Evolutionary conservation across 2,329 filamentous ascomycete species (phyloP).

Genomic region (Elsinoe ampelina): DNA sequence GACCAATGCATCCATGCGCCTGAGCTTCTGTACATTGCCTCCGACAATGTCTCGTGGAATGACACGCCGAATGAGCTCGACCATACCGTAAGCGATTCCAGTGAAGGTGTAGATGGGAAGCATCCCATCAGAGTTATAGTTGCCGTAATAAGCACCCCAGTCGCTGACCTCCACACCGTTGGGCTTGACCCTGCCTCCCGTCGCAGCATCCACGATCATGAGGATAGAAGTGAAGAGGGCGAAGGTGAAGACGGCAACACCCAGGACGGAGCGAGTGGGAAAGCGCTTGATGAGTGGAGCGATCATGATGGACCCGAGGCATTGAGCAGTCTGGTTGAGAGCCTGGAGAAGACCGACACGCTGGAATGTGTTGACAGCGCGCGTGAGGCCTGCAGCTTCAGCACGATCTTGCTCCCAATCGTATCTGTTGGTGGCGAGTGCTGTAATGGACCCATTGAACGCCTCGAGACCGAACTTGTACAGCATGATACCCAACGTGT

Average conservation of each 20-base stretch:
- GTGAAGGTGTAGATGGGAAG: slow-evolving; percentile 40
- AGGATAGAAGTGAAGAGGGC: slow-evolving; percentile 40
- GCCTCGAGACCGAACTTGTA: slow-evolving; percentile 46
- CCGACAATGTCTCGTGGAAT: slow-evolving; percentile 45
- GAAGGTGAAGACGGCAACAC: slow-evolving; percentile 37
- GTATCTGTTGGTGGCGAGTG: slow-evolving; percentile 42
- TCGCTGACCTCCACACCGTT: slow-evolving; percentile 23
- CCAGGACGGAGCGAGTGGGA: slow-evolving; percentile 39
- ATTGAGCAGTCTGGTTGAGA: slow-evolving; percentile 44
- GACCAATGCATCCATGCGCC: slow-evolving; percentile 39
- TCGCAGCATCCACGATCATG: slow-evolving; percentile 40
- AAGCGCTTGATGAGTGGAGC: slow-evolving; percentile 42
- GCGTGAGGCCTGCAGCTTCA: slow-evolving; percentile 22
- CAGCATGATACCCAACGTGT: slow-evolving; percentile 43
- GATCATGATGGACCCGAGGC: slow-evolving; percentile 43
- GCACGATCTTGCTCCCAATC: slow-evolving; percentile 34
- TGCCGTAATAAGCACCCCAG: slow-evolving; percentile 37
- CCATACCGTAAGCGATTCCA: slow-evolving; percentile 39
- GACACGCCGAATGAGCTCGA: slow-evolving; percentile 43
- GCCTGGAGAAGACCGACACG: slow-evolving; percentile 40
- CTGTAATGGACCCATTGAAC: slow-evolving; percentile 43
- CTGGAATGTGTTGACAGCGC: slow-evolving; percentile 32
- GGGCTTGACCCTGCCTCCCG: slow-evolving; percentile 38
- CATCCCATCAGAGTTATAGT: slow-evolving; percentile 42
- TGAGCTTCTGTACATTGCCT: slow-evolving; percentile 42